Conservation (phyloP, 805 yeast species). For the Wickerhamiella qilinensis region DNA sequence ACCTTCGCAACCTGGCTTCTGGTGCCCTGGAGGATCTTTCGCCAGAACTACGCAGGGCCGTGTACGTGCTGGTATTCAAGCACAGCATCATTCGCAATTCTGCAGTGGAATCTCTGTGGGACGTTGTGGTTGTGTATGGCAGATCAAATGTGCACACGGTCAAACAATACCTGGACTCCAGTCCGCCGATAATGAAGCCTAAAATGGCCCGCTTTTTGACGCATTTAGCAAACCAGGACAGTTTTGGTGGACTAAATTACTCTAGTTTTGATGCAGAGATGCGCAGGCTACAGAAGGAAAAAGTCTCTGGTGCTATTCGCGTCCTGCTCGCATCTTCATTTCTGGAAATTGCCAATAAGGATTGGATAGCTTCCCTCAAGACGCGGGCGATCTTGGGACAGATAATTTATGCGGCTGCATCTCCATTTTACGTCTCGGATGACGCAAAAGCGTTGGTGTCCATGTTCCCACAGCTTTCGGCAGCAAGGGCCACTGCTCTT, state of each 20-base stretch:
- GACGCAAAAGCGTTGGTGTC: constrained; percentile 1
- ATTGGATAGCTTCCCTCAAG: neutral
- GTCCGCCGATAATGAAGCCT: neutral
- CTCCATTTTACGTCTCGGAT: neutral
- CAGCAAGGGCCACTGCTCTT: constrained; percentile 32
- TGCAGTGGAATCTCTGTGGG: constrained; percentile 16
- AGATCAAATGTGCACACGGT: constrained; percentile 8
- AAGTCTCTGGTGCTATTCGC: neutral
- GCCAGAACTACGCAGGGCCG: constrained; percentile 6
- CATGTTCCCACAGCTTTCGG: constrained; percentile 49
- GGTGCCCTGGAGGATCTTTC: neutral
- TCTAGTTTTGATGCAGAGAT: too few species aligned
- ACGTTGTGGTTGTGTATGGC: constrained; percentile 14
- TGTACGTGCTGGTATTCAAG: constrained; percentile 4
- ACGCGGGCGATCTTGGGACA: neutral
- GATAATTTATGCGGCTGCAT: neutral
- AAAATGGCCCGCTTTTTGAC: neutral
- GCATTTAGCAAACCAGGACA: neutral
- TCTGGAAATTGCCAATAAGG: neutral
- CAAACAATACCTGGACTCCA: constrained; percentile 3
- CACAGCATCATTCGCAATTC: constrained; percentile 4
- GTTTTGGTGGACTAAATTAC: too few species aligned
- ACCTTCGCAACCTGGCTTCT: neutral
- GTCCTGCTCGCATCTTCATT: neutral
- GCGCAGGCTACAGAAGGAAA: too few species aligned